These are phyloP conservation scores for Alternaria sp. DNA, from an alignment of 2,329 filamentous ascomycete species.

Conservation along the genomic window DNA sequence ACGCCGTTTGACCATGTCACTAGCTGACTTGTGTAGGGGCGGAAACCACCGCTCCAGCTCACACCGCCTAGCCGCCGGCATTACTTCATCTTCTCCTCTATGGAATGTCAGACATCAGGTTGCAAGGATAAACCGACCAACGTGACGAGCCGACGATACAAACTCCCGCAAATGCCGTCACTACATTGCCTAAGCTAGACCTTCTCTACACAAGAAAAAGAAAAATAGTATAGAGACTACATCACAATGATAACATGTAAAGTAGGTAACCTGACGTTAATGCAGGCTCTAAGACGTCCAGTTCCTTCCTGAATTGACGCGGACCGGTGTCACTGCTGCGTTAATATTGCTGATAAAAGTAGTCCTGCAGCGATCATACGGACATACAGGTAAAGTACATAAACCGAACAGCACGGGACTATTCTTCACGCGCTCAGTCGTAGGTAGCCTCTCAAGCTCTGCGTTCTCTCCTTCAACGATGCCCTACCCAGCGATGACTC, in stretches of 20 bases:
- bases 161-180: not conserved
- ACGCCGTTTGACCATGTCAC: not conserved
- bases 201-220: no score
- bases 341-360: not conserved
- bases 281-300: no score
- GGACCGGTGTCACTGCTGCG: no score
- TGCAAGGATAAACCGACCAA: not conserved
- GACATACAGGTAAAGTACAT: not conserved
- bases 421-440: no score
- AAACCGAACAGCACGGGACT: not conserved
- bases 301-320: no score
- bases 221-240: no score
- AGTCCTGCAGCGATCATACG: not conserved
- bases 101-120: not conserved
- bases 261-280: no score
- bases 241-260: no score
- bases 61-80: not conserved
- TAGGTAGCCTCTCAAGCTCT: not conserved
- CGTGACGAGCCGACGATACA: accelerated
- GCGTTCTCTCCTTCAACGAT: not conserved
- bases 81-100: not conserved
- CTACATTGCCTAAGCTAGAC: no score
- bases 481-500: not conserved
- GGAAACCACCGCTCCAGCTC: not conserved
- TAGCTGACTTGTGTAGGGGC: not conserved